Evolutionary conservation across 352 stramenopile genomes (phyloP).

Genomic region (Globisporangium yorkense): DNA sequence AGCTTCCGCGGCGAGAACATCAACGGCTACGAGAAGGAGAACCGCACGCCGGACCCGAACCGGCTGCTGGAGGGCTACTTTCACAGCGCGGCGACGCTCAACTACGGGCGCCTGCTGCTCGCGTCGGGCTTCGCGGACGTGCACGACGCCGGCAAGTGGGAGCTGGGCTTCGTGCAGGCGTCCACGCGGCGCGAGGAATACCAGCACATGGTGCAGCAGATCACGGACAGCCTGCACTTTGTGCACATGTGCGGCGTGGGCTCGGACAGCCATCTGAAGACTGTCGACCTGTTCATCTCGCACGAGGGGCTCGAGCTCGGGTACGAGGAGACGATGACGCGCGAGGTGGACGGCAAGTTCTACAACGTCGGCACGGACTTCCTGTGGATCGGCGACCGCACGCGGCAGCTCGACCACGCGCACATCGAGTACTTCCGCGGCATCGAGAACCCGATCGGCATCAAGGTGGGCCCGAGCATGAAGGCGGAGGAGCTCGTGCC

Average conservation of each 20-base stretch:
- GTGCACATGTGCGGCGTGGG: conserved; percentile 94
- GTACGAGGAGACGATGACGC: conserved; percentile 98
- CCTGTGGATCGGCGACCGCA: conserved; percentile 98
- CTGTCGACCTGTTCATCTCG: conserved; percentile 97
- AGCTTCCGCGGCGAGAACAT: conserved; percentile 98
- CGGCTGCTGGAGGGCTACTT: conserved; percentile 97
- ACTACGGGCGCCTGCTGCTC: conserved; percentile 95
- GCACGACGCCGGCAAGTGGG: conserved; percentile 95
- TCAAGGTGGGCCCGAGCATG: conserved; percentile 98
- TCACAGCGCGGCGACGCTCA: conserved; percentile 96
- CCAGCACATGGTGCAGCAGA: conserved; percentile 94
- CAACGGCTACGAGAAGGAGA: conserved; percentile 92
- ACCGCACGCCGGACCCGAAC: conserved; percentile 91
- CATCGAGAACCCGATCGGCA: conserved; percentile 97
- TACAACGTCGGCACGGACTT: conserved; percentile 99
- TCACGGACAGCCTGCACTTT: conserved; percentile 97
- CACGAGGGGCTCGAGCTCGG: conserved; percentile 97
- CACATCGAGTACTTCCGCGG: conserved; percentile 98
- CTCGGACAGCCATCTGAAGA: conserved; percentile 88
- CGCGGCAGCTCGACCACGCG: conserved; percentile 95
- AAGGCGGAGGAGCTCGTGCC: conserved; percentile 92
- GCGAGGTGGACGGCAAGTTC: conserved; percentile 91
- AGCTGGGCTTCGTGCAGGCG: conserved; percentile 97
- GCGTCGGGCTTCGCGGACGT: conserved; percentile 97
- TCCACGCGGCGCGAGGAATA: conserved; percentile 92